Evolutionary conservation across 164 flowering plant genomes (phyloP), one percentile per base, ranked within the genome.

Genomic region (Macadamia integrifolia): DNA sequence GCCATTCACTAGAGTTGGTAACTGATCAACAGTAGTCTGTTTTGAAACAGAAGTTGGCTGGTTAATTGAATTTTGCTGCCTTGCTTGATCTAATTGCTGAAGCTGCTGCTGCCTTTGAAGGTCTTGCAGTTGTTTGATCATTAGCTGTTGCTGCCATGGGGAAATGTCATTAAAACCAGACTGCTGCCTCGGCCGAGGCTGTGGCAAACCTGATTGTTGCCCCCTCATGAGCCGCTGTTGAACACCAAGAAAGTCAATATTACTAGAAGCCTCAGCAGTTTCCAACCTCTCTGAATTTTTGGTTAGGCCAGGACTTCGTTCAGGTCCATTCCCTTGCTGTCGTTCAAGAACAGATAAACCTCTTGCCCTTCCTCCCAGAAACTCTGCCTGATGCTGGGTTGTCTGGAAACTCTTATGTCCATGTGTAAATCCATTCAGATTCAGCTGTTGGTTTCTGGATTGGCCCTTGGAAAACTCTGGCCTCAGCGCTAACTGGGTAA

Each of bases 121-220:
- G 60, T 84, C 91, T 76, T 88, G 90, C 71, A 86, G 61, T 76
- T 87, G 88, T 74, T 84, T 86, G 59, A 77, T 57, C 87, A 91
- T 81, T 4, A 83, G 23, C 1, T 86, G 90, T 65, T 83, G 89
- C 76, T 87, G 92, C 79, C 85, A 74, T 69, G 81, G 65, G 71
- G 80, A 83, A 74, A 82, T 77, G 61, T 87, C 91, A 80, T 30
- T 74, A 15, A 72, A 55, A 31, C 85, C 85, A 67, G 81, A 72
- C 69, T 76, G 87, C 77, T 82, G 85, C 75, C 79, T 76, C 29
- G 76, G 65, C 18, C 40, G 65, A 74, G 80, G 76, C 62, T 78
- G 88, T 14, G 79, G 75, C 80, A 81, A 71, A 46, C 79, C 79
- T 56, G 76, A 61, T 52, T 80, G 78, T 65, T 73, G 83, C 55